Base-by-base conservation (phyloP, 192 early-diverging fungal species). In the Chytriomyces sp. region DNA sequence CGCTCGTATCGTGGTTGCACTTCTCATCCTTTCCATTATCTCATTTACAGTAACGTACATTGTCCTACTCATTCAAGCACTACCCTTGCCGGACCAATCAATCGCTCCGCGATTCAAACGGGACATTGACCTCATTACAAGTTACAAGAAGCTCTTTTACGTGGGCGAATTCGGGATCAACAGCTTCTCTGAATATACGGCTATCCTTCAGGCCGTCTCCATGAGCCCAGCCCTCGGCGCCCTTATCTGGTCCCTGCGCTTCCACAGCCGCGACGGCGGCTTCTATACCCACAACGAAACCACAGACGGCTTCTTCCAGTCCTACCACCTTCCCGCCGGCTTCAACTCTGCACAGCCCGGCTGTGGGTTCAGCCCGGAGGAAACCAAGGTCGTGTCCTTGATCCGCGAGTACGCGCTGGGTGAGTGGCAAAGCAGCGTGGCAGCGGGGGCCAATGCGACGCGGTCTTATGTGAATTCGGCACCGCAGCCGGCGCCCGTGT, bases 231-330 rank as follows among this genome's bases (percentile, higher is more conserved):
- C 40, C 34, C 56, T 74, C 30, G 84, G 84, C 5, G 63, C 74
- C 2, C 41, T 86, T 52, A 57, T 82, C 12, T 86, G 84, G 84
- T 69, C 60, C 33, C 57, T 85, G 32, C 59, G 84, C 33, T 83
- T 61, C 64, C 76, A 74, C 37, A 64, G 75, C 5, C 26, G 75
- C 37, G 44, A 72, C n/a, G 84, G 80, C 7, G 83, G 83, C 37
- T 81, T 78, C 59, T 82, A 76, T 52, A 54, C 41, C 5, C 72
- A 74, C 38, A 7, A 30, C 32, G 74, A 67, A 52, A 5, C 5
- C 25, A n/a, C n/a, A n/a, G n/a, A n/a, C n/a, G 39, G 32, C 14
- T 26, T 5, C 28, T 75, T 33, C 58, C 12, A 28, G 33, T 32
- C 36, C 26, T 75, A 75, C 59, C 74, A 75, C 39, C 40, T 31